phyloP scores from a whole-genome alignment of 1,139 yeast species.

The Candida frijolesensis region DNA sequence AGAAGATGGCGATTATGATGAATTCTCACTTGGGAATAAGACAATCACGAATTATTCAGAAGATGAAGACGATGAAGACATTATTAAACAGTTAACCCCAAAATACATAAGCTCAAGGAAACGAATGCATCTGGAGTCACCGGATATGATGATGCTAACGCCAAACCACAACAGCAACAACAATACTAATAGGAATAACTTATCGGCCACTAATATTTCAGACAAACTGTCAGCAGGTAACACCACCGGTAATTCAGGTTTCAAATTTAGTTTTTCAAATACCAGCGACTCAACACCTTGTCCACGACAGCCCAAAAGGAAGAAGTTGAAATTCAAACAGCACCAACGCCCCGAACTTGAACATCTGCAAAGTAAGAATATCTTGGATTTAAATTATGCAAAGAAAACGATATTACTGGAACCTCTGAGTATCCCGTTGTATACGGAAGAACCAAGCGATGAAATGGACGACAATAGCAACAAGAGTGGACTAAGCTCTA shows the following conservation, averaged over 20 bases:
- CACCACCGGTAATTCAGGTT: constrained; percentile 14
- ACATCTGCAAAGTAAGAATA: constrained; percentile 17
- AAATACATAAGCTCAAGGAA: constrained; percentile 12
- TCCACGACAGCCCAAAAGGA: constrained; percentile 33
- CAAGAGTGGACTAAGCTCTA: constrained; percentile 1
- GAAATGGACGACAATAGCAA: constrained; percentile 12
- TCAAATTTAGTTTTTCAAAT: constrained; percentile 29
- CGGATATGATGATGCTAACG: constrained; percentile 10
- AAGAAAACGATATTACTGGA: constrained; percentile 22
- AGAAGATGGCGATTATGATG: constrained; percentile 17
- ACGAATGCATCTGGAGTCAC: constrained; percentile 14
- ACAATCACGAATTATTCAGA: constrained; percentile 19
- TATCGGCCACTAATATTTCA: background rate
- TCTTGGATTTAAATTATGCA: constrained; percentile 29
- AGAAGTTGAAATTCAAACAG: constrained; percentile 28
- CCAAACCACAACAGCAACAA: constrained; percentile 12
- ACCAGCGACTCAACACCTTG: constrained; percentile 37
- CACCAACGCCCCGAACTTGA: constrained; percentile 17
- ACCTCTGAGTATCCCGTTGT: constrained; percentile 6
- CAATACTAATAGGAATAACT: constrained; percentile 10
- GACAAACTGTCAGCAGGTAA: constrained; percentile 12
- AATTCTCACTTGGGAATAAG: constrained; percentile 20
- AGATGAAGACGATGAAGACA: constrained; percentile 6
- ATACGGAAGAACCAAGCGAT: constrained; percentile 17
- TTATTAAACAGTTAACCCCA: constrained; percentile 9